Evolutionary conservation across 169 alveolate genomes (phyloP), one percentile per base, ranked within the genome.

Genomic region (Pseudocohnilembus persalinus): DNA sequence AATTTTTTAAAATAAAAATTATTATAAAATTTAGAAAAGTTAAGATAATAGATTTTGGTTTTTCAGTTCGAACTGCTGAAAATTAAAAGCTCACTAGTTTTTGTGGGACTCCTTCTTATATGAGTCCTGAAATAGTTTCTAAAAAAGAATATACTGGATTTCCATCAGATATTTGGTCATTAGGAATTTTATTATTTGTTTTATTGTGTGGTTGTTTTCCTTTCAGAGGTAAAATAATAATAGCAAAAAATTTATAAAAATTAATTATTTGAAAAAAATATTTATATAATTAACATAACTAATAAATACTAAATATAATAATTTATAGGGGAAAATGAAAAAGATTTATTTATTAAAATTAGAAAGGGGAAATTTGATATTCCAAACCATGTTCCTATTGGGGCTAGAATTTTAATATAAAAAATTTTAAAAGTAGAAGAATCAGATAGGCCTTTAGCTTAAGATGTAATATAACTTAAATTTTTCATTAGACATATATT

Each of bases 101-200:
- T 88, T 95, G 98, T 85, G 98, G 98, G n/a, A 95, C 98, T n/a
- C 98, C 98, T 20, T 85, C 92, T 81, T 95, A 95, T 89, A 95
- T 95, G 98, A 92, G 95, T 6, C 98, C 98, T 26, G 97, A 95
- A 91, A 93, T 95, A 29, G 95, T 91, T 31, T 78, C 81, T 74
- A 91, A 90, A 82, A 34, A 89, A 74, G 89, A 89, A 29, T 83
- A 74, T 78, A 84, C 33, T 76, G 95, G 97, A 32, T 93, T 93
- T 80, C 95, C 95, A 29, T 94, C 96, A 1, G 97, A 94, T 91
- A 85, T 94, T n/a, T 94, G 96, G 96, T 92, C 96, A 25, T 33
- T 88, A 31, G 96, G 97, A 28, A 90, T 94, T 26, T 74, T 94
- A 4, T 82, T 94, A n/a, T 94, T 75, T 85, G 92, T 88, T 31